Evolutionary conservation across 768 basidiomycete genomes (phyloP).

Genomic region (Tulasnella sp.): DNA sequence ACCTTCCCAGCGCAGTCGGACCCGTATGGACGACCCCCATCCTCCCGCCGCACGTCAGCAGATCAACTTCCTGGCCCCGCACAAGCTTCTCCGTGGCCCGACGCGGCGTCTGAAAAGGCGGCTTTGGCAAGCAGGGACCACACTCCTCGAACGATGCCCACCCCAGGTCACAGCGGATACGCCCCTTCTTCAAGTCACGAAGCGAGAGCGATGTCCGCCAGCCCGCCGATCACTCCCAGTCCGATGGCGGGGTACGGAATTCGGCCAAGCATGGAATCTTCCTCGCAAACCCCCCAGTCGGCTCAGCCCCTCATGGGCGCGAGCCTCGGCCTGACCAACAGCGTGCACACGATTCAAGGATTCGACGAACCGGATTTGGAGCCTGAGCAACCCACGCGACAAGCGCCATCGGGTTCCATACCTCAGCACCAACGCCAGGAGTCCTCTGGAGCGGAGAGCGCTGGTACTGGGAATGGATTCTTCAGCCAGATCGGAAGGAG

Average conservation of each 20-base stretch:
- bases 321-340: neutral
- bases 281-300: neutral
- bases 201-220: neutral
- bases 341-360: neutral
- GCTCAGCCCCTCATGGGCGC: neutral
- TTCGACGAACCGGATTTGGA: neutral
- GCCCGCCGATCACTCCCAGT: neutral
- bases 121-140: neutral
- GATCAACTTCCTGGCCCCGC: neutral
- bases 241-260: neutral
- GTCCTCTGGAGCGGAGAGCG: neutral
- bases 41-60: neutral
- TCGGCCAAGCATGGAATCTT: neutral
- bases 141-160: neutral
- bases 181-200: neutral
- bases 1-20: neutral
- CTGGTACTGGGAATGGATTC: neutral
- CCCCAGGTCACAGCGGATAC: neutral
- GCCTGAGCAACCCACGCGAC: neutral
- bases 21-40: neutral
- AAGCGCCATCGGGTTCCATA: neutral
- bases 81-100: neutral
- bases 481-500: neutral
- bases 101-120: neutral
- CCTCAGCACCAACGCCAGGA: neutral